Base-by-base conservation (phyloP, 2,329 filamentous ascomycete genomes). In the Alternaria sp. region DNA sequence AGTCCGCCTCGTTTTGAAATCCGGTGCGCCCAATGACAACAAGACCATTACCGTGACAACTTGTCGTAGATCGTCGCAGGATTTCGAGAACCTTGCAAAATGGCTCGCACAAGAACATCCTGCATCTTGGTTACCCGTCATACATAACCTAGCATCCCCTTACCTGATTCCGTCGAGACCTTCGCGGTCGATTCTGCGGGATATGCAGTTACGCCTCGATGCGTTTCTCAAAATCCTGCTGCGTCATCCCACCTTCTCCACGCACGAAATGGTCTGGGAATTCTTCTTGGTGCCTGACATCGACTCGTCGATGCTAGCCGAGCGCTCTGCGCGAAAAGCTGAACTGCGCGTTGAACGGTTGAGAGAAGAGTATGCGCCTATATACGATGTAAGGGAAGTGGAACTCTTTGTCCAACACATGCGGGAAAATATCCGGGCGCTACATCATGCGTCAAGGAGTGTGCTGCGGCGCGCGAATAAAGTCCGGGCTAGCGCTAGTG, bases 261-360 rank as follows among this genome's bases (percentile, higher is more conserved):
- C 92, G 0, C 96, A 99, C 74, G 95, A 99, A 81, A 93, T 98
- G 86, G 85, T 99, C 2, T 99, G 95, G 96, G 95, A 99, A 72
- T 99, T 99, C 80, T 97, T 99, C 79, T 85, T 99, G 0, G 94
- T 99, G 12, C 95, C 95, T 1, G 95, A 99, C 68, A 88, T 99
- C 51, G 92, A 97, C 75, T 86, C 92, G 0, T 89, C 93, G 20
- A 93, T 94, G 87, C 94, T 98, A 85, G 90, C 92, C 54, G 90
- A 96, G 76, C 88, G 95, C 51, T 96, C 92, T 64, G 88, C 89
- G 56, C 88, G 93, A 63, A 99, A 99, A 79, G 91, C 93, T 4
- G 90, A 94, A 75, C 88, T 90, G 0, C 87, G 94, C 28, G 83
- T 87, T 3, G 95, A 99, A 74, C 94, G 89, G 57, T 90, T 99